phyloP scores from a whole-genome alignment of 2,329 filamentous ascomycete species.

The Neodidymelliopsis sp. region DNA sequence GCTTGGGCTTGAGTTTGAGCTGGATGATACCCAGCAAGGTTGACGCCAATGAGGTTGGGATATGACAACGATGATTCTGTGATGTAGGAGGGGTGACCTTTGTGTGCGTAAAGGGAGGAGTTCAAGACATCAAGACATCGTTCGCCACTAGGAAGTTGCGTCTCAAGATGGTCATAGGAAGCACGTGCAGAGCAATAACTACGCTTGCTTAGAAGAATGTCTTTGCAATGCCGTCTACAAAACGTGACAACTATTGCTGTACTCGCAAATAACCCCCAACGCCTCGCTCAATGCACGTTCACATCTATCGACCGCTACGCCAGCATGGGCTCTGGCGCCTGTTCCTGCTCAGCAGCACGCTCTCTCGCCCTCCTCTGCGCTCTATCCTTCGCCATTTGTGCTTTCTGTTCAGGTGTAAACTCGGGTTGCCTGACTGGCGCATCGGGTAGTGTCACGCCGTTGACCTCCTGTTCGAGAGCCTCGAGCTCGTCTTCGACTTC shows the following conservation, averaged over 20 bases:
- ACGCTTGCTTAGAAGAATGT: neutral
- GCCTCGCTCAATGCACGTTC: constrained; percentile 44
- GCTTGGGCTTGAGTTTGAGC: constrained; percentile 21
- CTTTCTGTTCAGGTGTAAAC: constrained; percentile 39
- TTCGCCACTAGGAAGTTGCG: constrained; percentile 1
- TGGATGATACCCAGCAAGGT: no score
- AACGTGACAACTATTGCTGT: neutral
- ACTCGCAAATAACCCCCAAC: constrained; percentile 29
- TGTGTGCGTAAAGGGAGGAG: neutral
- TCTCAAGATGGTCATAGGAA: neutral
- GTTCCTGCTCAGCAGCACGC: constrained; percentile 37
- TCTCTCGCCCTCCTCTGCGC: constrained; percentile 44
- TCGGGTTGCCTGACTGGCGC: constrained; percentile 47
- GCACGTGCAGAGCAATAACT: constrained; percentile 3
- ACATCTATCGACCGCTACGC: constrained; percentile 25
- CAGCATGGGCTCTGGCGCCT: constrained; percentile 46
- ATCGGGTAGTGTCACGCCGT: constrained; percentile 51
- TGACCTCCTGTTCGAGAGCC: constrained; percentile 73
- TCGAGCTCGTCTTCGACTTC: constrained; percentile 96
- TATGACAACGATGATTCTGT: neutral
- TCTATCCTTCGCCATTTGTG: constrained; percentile 41
- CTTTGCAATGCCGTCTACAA: constrained; percentile 1
- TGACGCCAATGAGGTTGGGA: no score
- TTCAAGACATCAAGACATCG: neutral
- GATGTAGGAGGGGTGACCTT: neutral